These are phyloP conservation scores for Brassica cretica DNA, from an alignment of 345 rosid genomes.

Conservation along the genomic window DNA sequence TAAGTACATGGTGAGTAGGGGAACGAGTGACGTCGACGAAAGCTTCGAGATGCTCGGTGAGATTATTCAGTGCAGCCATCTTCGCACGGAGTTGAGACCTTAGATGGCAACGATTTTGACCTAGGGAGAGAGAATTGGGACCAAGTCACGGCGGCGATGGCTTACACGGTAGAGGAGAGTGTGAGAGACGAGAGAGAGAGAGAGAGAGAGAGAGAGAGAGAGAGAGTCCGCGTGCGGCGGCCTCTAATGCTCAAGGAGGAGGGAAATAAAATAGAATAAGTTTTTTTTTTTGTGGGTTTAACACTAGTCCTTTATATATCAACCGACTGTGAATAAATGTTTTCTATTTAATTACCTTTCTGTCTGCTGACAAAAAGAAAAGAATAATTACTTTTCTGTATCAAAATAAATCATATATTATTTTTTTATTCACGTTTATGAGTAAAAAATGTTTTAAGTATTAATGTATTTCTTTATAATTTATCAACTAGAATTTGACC, in stretches of 20 bases:
- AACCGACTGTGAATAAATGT: no score
- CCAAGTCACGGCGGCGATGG: neutral
- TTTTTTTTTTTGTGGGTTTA: neutral
- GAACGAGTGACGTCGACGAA: constrained; percentile 63
- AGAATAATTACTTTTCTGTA: no score
- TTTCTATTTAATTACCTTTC: no score
- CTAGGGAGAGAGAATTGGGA: neutral
- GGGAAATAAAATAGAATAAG: neutral
- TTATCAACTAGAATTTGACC: no score
- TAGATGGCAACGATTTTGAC: neutral
- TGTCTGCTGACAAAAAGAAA: no score
- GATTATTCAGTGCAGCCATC: constrained; percentile 55
- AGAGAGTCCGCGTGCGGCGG: constrained; percentile 3
- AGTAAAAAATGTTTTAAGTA: no score
- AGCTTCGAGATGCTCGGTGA: constrained; percentile 62
- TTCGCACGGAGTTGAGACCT: neutral
- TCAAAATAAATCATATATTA: no score
- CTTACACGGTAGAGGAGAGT: neutral
- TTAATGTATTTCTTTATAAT: no score
- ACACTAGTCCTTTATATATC: neutral
- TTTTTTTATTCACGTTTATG: no score
- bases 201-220: neutral
- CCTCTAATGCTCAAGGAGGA: neutral
- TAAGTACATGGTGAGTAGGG: constrained; percentile 55
- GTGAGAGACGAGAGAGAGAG: neutral